phyloP scores from a whole-genome alignment of 116 monocot species.

The Thalassia testudinum region DNA sequence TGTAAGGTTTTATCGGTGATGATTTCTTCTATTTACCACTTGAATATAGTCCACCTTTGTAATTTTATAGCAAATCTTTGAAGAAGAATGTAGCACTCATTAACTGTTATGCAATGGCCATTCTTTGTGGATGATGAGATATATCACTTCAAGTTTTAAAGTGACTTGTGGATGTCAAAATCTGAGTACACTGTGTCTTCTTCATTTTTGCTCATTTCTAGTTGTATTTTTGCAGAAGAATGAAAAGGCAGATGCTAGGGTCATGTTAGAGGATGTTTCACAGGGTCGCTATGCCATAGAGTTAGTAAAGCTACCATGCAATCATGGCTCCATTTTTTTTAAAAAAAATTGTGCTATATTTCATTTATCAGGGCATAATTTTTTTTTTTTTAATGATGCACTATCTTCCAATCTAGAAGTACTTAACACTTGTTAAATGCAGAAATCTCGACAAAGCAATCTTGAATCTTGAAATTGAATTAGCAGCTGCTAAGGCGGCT shows the following conservation, averaged over 20 bases:
- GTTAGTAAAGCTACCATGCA: conserved; percentile 20
- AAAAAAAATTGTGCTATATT: background rate
- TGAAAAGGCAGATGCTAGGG: conserved; percentile 23
- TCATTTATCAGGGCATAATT: no score
- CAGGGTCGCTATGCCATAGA: conserved; percentile 43
- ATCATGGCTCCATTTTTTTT: background rate
- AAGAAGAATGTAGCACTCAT: no score
- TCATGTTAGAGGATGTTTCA: conserved; percentile 38
- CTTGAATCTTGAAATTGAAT: conserved; percentile 78
- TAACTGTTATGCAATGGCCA: no score
- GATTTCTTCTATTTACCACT: background rate
- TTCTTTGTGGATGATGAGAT: no score
- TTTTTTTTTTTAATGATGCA: no score
- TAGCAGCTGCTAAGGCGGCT: conserved; percentile 56
- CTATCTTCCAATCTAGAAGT: no score
- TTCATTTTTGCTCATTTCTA: background rate
- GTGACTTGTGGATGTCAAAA: background rate
- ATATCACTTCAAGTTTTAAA: no score
- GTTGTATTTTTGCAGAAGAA: conserved; percentile 22
- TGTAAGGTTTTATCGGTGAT: background rate
- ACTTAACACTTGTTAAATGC: conserved; percentile 1
- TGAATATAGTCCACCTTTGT: background rate
- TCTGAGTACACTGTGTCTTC: no score
- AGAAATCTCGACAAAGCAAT: conserved; percentile 90
- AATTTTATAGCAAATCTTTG: background rate